Evolutionary conservation across 2,329 filamentous ascomycete genomes (phyloP).

Genomic region (Ceratocystis lukuohia): DNA sequence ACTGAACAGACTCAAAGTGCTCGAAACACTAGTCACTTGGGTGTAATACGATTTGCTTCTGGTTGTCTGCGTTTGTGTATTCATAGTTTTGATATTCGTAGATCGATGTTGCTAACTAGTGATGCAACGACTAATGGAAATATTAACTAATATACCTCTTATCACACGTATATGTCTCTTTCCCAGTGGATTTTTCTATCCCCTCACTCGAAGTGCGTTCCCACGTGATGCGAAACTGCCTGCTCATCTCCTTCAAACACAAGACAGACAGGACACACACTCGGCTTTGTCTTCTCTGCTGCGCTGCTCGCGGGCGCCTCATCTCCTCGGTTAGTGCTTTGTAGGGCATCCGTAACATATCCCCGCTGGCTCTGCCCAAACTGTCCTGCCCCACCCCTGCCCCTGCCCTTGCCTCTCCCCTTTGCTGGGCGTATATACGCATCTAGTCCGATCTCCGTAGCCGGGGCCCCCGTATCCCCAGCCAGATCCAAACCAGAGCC

Average conservation of each 20-base stretch:
- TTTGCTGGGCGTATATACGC: conserved; percentile 35
- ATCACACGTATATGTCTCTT: not conserved
- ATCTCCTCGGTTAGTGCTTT: not conserved
- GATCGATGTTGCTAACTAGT: not conserved
- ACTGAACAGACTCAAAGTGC: not conserved
- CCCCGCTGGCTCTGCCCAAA: not conserved
- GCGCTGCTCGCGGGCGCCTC: not conserved
- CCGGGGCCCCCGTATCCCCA: conserved; percentile 22
- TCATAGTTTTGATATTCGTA: not conserved
- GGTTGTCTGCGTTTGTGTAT: not conserved
- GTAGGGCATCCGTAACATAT: not conserved
- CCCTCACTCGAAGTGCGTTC: conserved; percentile 35
- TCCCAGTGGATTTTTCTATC: not conserved
- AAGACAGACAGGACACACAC: conserved; percentile 51
- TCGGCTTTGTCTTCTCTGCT: conserved; percentile 7
- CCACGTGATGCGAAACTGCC: conserved; percentile 55
- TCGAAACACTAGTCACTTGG: not conserved
- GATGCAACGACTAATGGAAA: not conserved
- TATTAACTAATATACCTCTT: not conserved
- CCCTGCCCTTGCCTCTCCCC: not conserved
- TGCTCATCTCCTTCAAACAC: conserved; percentile 54
- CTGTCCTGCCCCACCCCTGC: not conserved
- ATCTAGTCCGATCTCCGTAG: conserved; percentile 35
- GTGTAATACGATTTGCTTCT: not conserved
- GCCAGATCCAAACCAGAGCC: conserved; percentile 26